Percentiles rank a stretch among this genome's conserved stretches.
phyloP scores from a whole-genome alignment of 2,329 filamentous ascomycete species.

The Hypomyces perniciosus region DNA sequence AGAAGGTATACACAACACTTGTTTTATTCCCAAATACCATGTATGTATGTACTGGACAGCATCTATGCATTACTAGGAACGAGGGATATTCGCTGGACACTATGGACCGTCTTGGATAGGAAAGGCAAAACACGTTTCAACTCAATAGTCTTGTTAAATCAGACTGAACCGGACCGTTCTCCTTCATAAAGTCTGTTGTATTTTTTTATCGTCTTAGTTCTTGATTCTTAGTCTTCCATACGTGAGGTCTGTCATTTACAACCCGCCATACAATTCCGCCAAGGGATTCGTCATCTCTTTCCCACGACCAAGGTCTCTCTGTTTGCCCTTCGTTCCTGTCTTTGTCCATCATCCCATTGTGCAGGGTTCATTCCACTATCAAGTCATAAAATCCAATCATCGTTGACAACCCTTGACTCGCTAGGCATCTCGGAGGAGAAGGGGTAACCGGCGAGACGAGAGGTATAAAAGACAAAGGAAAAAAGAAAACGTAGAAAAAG shows the following conservation, averaged over 20 bases:
- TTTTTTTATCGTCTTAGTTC: constrained; percentile 4
- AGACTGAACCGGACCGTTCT: not conserved
- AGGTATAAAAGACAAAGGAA: constrained; percentile 13
- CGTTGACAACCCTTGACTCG: constrained; percentile 11
- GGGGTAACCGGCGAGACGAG: constrained; percentile 5
- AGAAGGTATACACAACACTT: too few species aligned
- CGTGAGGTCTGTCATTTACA: constrained; percentile 11
- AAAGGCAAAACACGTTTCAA: not conserved
- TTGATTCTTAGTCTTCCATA: constrained; percentile 10
- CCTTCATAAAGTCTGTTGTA: constrained; percentile 1
- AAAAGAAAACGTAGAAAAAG: constrained; percentile 14
- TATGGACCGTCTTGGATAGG: too few species aligned
- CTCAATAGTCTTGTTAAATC: not conserved
- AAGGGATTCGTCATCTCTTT: not conserved
- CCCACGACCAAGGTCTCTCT: not conserved
- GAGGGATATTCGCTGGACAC: too few species aligned
- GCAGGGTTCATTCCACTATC: not conserved
- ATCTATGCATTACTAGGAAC: too few species aligned
- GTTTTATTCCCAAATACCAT: too few species aligned
- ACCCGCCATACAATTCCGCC: constrained; percentile 8
- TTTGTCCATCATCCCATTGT: constrained; percentile 3
- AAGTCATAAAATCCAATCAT: constrained; percentile 19
- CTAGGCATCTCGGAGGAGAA: constrained; percentile 10
- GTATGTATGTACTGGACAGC: too few species aligned
- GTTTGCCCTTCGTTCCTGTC: constrained; percentile 3